Conservation (phyloP, 1,284 basidiomycete genomes). For the Uromyces viciae-fabae region DNA sequence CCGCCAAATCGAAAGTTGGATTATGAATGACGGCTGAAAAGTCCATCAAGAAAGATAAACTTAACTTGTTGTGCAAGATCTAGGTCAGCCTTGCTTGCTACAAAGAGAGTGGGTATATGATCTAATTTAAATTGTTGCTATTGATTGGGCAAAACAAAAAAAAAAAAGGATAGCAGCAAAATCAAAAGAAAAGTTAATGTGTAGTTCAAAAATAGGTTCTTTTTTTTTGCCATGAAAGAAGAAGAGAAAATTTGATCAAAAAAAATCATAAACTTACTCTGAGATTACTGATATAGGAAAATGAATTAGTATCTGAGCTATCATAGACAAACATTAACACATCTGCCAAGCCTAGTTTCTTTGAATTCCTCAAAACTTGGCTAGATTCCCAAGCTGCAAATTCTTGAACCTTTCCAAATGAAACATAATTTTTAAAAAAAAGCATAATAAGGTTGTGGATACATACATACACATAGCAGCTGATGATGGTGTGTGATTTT, state of each 20-base stretch:
- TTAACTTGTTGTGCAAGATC: constrained; percentile 86
- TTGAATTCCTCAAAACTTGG: constrained; percentile 79
- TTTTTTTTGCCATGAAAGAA: not conserved
- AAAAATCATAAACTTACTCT: constrained; percentile 62
- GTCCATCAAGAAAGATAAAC: constrained; percentile 6
- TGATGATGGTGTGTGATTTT: not conserved
- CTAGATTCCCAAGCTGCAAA: constrained; percentile 93
- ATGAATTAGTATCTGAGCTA: constrained; percentile 96
- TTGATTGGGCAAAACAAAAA: not conserved
- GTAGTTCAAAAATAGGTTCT: not conserved
- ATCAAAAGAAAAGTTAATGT: not conserved
- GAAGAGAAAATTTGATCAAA: not conserved
- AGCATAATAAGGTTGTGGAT: constrained; percentile 43
- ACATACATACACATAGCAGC: too few species aligned
- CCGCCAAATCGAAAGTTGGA: not conserved
- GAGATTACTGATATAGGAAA: constrained; percentile 94
- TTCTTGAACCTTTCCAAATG: constrained; percentile 73
- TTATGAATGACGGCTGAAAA: not conserved
- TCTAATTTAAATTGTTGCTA: constrained; percentile 95
- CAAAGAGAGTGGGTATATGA: constrained; percentile 88
- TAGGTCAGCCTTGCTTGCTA: constrained; percentile 97
- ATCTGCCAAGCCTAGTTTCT: constrained; percentile 86
- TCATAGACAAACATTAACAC: constrained; percentile 95
- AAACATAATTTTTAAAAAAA: constrained; percentile 1
- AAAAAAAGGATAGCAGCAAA: too few species aligned